Evolutionary conservation across 2,329 filamentous ascomycete species (phyloP), one percentile per base, ranked within the genome.

Genomic region (Neofusicoccum cordaticola): DNA sequence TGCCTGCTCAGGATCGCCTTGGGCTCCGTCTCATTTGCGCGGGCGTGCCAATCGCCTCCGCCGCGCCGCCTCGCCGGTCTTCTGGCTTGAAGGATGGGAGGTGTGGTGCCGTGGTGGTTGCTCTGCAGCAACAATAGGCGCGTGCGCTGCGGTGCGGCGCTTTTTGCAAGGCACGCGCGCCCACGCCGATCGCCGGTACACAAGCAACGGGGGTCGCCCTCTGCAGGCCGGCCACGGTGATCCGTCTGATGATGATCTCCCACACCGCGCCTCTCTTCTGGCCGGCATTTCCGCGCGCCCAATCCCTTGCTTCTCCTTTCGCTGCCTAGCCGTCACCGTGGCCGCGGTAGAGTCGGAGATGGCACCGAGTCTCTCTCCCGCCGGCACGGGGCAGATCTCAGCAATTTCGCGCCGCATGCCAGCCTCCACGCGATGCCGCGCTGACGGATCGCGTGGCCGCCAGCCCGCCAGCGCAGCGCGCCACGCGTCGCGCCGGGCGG

Each of bases 171-270:
- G 27, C 27, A 31, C 27, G 27, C 27, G 27, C 27, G 27, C 27
- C 27, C 68, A 74, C 72, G 75, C 68, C 73, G 70, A 74, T 72
- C 74, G 71, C 34, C 67, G 62, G 65, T 56, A 66, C 68, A 35
- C 48, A 42, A 27, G 52, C 35, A 31, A 31, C 39, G 53, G 53
- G 17, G 53, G 19, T 31, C 39, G 39, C 39, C 53, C 6, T 17
- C 44, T 58, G 7, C 53, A 58, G 53, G 53, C 39, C 13, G 2
- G 53, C 39, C 15, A 11, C 34, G 53, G 13, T 58, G 39, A 45
- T 44, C 53, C 11, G 34, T 11, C 50, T 60, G 56, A 60, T 60
- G 56, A 60, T 9, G 56, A 60, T 60, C 56, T 60, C 41, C 56
- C 41, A 19, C 13, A 6, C 13, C 13, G 27, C 5, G 42, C 15